Evolutionary conservation across 1,284 basidiomycete genomes (phyloP), one percentile per base, ranked within the genome.

Genomic region (Abortiporus biennis): DNA sequence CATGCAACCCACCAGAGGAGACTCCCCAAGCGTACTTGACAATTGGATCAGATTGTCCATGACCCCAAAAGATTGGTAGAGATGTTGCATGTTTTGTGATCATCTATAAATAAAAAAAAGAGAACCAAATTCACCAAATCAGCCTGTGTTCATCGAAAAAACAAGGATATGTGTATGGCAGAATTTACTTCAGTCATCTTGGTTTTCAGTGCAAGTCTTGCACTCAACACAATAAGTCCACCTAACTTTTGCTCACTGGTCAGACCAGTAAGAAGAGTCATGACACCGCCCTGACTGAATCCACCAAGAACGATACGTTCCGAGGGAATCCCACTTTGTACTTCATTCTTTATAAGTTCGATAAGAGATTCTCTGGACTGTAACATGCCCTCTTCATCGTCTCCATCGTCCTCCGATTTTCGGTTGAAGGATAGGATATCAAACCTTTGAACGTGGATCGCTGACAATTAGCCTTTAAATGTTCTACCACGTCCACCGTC

Each of bases 61-160:
- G 88, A 6, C 86, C 92, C 80, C 87, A 88, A 66, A 94, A 93
- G 30, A 92, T 71, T 1, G 89, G 85, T 15, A 77, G 67, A 6
- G 72, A 69, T 40, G 68, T 65, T 16, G 76, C 73, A 50, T 78
- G 67, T 9, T 69, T 61, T 4, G 75, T 71, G 24, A 67, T 58
- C 8, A 29, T 9, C 8, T 29, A 8, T 29, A 29, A 29, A n/a
- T n/a, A n/a, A n/a, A n/a, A n/a, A n/a, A n/a, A n/a, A n/a, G n/a
- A n/a, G n/a, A n/a, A n/a, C n/a, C n/a, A n/a, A n/a, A n/a, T n/a
- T n/a, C n/a, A n/a, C n/a, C n/a, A n/a, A n/a, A n/a, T n/a, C n/a
- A n/a, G n/a, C n/a, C n/a, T n/a, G n/a, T n/a, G n/a, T n/a, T n/a
- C n/a, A n/a, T n/a, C n/a, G n/a, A n/a, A n/a, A n/a, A n/a, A n/a